Percentiles rank a stretch among this genome's conserved stretches.
phyloP scores from a whole-genome alignment of 2,329 filamentous ascomycete species.

The Phaeosphaeria sp. region DNA sequence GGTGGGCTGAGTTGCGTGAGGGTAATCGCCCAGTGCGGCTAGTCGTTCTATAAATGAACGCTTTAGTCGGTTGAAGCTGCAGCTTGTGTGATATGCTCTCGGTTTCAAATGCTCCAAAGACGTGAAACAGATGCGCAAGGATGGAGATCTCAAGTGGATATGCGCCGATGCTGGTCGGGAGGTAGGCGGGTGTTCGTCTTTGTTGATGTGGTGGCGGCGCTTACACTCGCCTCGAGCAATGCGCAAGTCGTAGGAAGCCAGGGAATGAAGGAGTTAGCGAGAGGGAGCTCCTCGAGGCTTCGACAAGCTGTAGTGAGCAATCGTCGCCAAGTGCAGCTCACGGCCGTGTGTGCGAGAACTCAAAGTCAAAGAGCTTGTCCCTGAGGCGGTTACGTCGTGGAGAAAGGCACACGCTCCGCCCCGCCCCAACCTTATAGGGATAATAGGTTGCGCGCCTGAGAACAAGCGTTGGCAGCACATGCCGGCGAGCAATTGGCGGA shows the following conservation, averaged over 20 bases:
- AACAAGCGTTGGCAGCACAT: slow-evolving; percentile 3
- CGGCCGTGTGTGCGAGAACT: background rate
- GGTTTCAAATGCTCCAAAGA: slow-evolving; percentile 26
- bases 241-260: background rate
- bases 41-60: slow-evolving; percentile 4
- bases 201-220: background rate
- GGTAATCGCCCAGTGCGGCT: slow-evolving; percentile 12
- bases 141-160: slow-evolving; percentile 15
- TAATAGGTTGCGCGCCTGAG: slow-evolving; percentile 5
- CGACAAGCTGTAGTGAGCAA: background rate
- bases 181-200: background rate
- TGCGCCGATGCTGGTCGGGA: slow-evolving; percentile 9
- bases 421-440: slow-evolving; percentile 21
- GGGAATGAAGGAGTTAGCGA: background rate
- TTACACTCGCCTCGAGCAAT: background rate
- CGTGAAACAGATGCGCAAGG: slow-evolving; percentile 24
- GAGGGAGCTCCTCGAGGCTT: background rate
- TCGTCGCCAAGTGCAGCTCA: background rate
- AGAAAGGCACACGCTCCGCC: slow-evolving; percentile 7
- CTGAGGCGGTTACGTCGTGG: slow-evolving; percentile 4
- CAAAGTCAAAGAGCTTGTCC: background rate
- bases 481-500: slow-evolving; percentile 9
- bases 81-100: slow-evolving; percentile 12
- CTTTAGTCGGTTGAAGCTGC: slow-evolving; percentile 18
- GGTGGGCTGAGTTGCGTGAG: slow-evolving; percentile 1